Evolutionary conservation across 2,329 filamentous ascomycete genomes (phyloP).

Genomic region (Neobulgaria alba): DNA sequence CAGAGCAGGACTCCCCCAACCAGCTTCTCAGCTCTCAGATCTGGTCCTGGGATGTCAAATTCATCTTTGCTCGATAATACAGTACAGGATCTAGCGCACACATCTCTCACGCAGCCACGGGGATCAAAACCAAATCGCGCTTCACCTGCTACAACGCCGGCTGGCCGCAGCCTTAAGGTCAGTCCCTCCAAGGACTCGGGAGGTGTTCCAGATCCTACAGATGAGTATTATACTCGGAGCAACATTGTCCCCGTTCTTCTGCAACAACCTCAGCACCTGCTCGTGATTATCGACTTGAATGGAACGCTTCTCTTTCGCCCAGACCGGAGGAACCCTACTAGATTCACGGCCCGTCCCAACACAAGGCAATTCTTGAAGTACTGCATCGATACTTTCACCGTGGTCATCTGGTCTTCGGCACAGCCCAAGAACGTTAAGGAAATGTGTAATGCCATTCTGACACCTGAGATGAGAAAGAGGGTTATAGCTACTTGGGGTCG

Average conservation of each 20-base stretch:
- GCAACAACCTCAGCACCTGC: slow-evolving; percentile 48
- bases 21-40: too few relatives aligned
- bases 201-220: slow-evolving; percentile 48
- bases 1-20: too few relatives aligned
- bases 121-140: too few relatives aligned
- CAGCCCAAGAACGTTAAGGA: slow-evolving; percentile 59
- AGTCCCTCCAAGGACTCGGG: slow-evolving; percentile 21
- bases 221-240: slow-evolving; percentile 52
- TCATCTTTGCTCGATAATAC: too few relatives aligned
- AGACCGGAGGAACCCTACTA: slow-evolving; percentile 36
- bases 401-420: slow-evolving; percentile 90
- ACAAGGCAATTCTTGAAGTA: slow-evolving; percentile 63
- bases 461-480: slow-evolving; percentile 38
- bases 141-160: too few relatives aligned
- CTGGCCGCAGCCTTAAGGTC: too few relatives aligned
- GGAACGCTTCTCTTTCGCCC: slow-evolving; percentile 77
- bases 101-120: too few relatives aligned
- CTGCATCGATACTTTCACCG: slow-evolving; percentile 63
- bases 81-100: too few relatives aligned
- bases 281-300: slow-evolving; percentile 88
- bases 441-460: slow-evolving; percentile 60
- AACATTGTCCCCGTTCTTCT: slow-evolving; percentile 35
- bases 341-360: slow-evolving; percentile 59
- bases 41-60: too few relatives aligned
- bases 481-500: slow-evolving; percentile 71